Conservation (phyloP, 345 rosid genomes). For the Raphanus sativus region DNA sequence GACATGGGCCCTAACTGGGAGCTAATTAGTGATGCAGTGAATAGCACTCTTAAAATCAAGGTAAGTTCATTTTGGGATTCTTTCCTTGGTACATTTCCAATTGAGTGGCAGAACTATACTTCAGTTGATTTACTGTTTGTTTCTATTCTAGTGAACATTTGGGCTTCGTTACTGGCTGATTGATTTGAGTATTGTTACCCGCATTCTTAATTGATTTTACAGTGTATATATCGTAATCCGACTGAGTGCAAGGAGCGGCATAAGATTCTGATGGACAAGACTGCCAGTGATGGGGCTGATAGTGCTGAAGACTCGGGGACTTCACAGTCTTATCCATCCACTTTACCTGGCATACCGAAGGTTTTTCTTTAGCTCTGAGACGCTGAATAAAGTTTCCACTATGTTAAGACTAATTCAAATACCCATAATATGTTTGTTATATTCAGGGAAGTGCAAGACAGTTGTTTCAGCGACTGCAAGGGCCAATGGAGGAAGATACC, state of each 20-base stretch:
- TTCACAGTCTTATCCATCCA: slow-evolving; percentile 97
- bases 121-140: slow-evolving; percentile 9
- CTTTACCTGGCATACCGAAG: slow-evolving; percentile 99
- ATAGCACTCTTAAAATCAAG: slow-evolving; percentile 86
- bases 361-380: slow-evolving; percentile 36
- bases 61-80: slow-evolving; percentile 40
- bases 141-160: slow-evolving; percentile 14
- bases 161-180: slow-evolving; percentile 15
- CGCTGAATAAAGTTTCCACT: slow-evolving; percentile 27
- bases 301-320: slow-evolving; percentile 99
- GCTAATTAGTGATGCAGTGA: slow-evolving; percentile 96
- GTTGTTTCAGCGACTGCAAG: slow-evolving; percentile 92
- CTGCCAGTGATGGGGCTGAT: slow-evolving; percentile 91
- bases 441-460: slow-evolving; percentile 98
- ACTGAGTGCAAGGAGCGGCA: slow-evolving; percentile 98
- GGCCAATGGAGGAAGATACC: slow-evolving; percentile 95
- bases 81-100: neutral
- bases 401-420: slow-evolving; percentile 27
- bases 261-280: slow-evolving; percentile 83
- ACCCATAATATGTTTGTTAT: slow-evolving; percentile 31
- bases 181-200: slow-evolving; percentile 2
- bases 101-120: slow-evolving; percentile 13
- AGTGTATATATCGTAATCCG: slow-evolving; percentile 91
- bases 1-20: slow-evolving; percentile 99
- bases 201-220: slow-evolving; percentile 4